A percentile compares a stretch with the other conserved stretches of the same genome.
Evolutionary conservation across 805 yeast species (phyloP).

Genomic region (Schwanniomyces polymorphus): DNA sequence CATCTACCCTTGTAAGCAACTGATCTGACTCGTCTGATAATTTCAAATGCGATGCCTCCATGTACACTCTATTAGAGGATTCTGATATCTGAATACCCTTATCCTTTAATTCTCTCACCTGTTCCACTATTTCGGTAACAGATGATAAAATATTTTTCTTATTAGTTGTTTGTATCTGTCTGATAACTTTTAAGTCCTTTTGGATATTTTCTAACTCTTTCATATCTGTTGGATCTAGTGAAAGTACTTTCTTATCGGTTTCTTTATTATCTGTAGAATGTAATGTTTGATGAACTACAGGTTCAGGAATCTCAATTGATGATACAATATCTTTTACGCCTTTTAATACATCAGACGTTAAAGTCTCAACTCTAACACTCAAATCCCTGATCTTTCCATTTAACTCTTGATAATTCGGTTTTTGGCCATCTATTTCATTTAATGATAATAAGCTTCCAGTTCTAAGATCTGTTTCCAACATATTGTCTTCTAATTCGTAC

Average conservation of each 20-base stretch:
- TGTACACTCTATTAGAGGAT: conserved; percentile 52
- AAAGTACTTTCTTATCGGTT: background rate
- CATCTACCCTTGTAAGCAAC: conserved; percentile 80
- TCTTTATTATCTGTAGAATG: conserved; percentile 1
- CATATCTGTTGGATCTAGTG: conserved; percentile 2
- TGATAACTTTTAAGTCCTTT: conserved; percentile 58
- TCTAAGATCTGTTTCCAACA: conserved; percentile 52
- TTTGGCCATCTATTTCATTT: conserved; percentile 42
- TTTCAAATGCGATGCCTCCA: conserved; percentile 72
- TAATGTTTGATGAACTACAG: conserved; percentile 1
- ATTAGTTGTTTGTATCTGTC: conserved; percentile 52
- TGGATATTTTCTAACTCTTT: conserved; percentile 47
- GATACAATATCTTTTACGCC: conserved; percentile 18
- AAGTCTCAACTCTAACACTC: conserved; percentile 15
- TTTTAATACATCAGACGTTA: conserved; percentile 10
- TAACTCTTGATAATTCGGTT: conserved; percentile 15
- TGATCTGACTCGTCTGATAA: conserved; percentile 76
- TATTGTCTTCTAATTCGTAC: conserved; percentile 78
- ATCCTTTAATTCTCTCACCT: conserved; percentile 53
- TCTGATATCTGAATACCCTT: conserved; percentile 38
- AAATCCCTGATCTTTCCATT: conserved; percentile 18
- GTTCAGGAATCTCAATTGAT: conserved; percentile 18
- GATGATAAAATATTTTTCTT: conserved; percentile 42
- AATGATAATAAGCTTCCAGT: conserved; percentile 62
- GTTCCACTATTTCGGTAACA: conserved; percentile 42